phyloP scores from a whole-genome alignment of 2,329 filamentous ascomycete species.

The Coleophoma eucalyptorum region DNA sequence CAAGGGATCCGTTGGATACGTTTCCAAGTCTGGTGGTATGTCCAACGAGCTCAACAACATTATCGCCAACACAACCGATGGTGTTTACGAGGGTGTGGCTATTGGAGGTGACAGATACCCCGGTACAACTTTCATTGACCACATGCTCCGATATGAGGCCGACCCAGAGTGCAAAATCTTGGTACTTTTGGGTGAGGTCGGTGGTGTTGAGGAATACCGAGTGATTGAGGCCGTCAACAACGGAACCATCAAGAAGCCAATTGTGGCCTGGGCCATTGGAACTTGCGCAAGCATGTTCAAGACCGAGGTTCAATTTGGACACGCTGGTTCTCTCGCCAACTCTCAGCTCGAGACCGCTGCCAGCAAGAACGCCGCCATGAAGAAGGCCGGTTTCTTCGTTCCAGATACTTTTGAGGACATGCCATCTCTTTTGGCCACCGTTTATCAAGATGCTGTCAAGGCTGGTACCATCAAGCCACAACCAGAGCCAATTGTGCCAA shows the following conservation, averaged over 20 bases:
- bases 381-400: conserved; percentile 88
- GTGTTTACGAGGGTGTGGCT: conserved; percentile 98
- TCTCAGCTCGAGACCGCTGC: conserved; percentile 97
- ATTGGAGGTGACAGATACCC: conserved; percentile 99
- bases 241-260: conserved; percentile 94
- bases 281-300: conserved; percentile 99
- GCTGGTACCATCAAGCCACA: conserved; percentile 81
- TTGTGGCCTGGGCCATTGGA: conserved; percentile 98
- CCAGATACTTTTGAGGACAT: conserved; percentile 97
- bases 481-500: conserved; percentile 87
- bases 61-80: conserved; percentile 90
- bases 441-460: conserved; percentile 87
- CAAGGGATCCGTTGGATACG: conserved; percentile 96
- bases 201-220: conserved; percentile 99
- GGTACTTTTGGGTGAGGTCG: conserved; percentile 92
- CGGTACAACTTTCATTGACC: conserved; percentile 98
- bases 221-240: conserved; percentile 97
- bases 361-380: conserved; percentile 96
- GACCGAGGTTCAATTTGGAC: conserved; percentile 99
- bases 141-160: conserved; percentile 92
- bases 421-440: conserved; percentile 67
- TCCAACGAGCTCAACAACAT: conserved; percentile 99
- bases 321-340: conserved; percentile 98
- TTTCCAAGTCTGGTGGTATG: conserved; percentile 99
- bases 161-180: conserved; percentile 98